phyloP scores from a whole-genome alignment of 768 basidiomycete genomes.

The Psilocybe cyanescens region DNA sequence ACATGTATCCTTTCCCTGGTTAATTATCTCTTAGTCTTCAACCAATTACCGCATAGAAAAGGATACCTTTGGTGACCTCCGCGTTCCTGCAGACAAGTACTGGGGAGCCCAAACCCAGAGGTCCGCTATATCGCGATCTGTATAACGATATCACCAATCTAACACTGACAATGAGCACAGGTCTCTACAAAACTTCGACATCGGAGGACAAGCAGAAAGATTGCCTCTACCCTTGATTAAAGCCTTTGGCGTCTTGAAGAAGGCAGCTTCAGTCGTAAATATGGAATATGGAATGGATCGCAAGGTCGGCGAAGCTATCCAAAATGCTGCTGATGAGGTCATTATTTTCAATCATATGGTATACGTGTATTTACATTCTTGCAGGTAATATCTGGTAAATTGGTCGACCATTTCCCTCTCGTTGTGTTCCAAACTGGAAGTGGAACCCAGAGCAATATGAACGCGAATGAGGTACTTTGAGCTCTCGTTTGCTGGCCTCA shows the following conservation, averaged over 20 bases:
- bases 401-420: slow-evolving; percentile 94
- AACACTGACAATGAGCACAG: slow-evolving; percentile 37
- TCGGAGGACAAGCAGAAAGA: slow-evolving; percentile 92
- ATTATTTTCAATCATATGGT: slow-evolving; percentile 20
- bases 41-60: slow-evolving; percentile 77
- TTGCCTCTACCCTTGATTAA: slow-evolving; percentile 96
- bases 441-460: slow-evolving; percentile 99
- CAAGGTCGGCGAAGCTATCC: slow-evolving; percentile 86
- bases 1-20: neutral
- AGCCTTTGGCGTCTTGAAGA: slow-evolving; percentile 97
- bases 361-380: neutral
- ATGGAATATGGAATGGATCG: slow-evolving; percentile 88
- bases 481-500: neutral
- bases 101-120: slow-evolving; percentile 99
- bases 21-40: slow-evolving; percentile 35
- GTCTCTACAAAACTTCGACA: slow-evolving; percentile 97
- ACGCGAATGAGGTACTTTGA: slow-evolving; percentile 82
- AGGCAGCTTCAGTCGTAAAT: slow-evolving; percentile 93
- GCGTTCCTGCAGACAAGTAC: slow-evolving; percentile 77
- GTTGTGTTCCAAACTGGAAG: slow-evolving; percentile 99
- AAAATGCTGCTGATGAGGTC: slow-evolving; percentile 93
- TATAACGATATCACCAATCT: neutral
- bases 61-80: slow-evolving; percentile 95
- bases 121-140: slow-evolving; percentile 34
- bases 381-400: slow-evolving; percentile 96